Percentiles rank a stretch among this genome's conserved stretches.
phyloP scores from a whole-genome alignment of 306 rosid species.

The Quercus alba region DNA sequence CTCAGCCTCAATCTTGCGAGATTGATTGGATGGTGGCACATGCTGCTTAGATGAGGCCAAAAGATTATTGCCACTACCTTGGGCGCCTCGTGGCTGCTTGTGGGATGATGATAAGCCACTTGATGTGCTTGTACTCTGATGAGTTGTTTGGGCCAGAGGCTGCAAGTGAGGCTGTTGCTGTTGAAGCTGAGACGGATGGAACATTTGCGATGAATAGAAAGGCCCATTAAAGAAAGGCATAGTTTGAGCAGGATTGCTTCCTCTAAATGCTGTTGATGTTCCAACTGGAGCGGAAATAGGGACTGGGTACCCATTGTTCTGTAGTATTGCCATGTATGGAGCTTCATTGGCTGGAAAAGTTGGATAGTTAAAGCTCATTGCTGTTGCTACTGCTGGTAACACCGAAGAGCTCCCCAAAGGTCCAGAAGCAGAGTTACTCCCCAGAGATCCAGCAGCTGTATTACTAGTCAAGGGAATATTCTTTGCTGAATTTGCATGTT shows the following conservation, averaged over 20 bases:
- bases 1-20: slow-evolving; percentile 42
- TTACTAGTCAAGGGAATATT: slow-evolving; percentile 31
- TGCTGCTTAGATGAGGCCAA: slow-evolving; percentile 43
- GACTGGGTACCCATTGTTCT: slow-evolving; percentile 51
- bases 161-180: slow-evolving; percentile 49
- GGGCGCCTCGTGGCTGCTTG: slow-evolving; percentile 44
- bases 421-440: slow-evolving; percentile 23
- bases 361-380: slow-evolving; percentile 42
- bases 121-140: slow-evolving; percentile 34
- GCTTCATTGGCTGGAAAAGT: slow-evolving; percentile 40
- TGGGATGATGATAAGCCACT: slow-evolving; percentile 41
- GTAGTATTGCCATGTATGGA: slow-evolving; percentile 48
- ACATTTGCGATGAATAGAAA: slow-evolving; percentile 48
- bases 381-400: slow-evolving; percentile 39
- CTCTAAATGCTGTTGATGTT: slow-evolving; percentile 39
- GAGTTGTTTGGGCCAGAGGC: slow-evolving; percentile 34
- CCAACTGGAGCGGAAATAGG: slow-evolving; percentile 53
- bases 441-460: slow-evolving; percentile 37
- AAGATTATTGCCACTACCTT: slow-evolving; percentile 33
- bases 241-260: slow-evolving; percentile 44
- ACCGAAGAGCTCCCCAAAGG: slow-evolving; percentile 41
- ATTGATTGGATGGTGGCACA: slow-evolving; percentile 25
- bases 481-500: slow-evolving; percentile 21
- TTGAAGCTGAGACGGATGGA: slow-evolving; percentile 54
- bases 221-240: slow-evolving; percentile 44